Evolutionary conservation across 768 basidiomycete species (phyloP), one percentile per base, ranked within the genome.

Genomic region (Gymnopilus dilepis): DNA sequence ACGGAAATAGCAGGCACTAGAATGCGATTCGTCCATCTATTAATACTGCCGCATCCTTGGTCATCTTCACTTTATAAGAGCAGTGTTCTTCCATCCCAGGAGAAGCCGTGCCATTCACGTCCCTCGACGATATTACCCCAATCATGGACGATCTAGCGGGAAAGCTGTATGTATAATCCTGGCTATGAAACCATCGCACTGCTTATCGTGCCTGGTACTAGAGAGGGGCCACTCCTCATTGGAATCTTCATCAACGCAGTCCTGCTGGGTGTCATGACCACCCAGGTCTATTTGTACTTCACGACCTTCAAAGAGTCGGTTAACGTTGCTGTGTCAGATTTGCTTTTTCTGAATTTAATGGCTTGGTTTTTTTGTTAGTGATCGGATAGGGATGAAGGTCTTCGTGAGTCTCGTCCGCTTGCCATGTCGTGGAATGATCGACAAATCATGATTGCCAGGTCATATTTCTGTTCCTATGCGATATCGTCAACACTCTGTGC

Each of bases 191-290:
- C 12, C 11, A 6, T 13, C 15, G 22, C 6, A 9, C 55, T 47
- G 34, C 34, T 47, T 47, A 41, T 47, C 26, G 24, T 33, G 21
- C n/a, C 42, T 22, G 19, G 15, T 57, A 19, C 0, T 48, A 83
- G 83, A 4, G 79, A 80, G 62, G 80, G 80, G 22, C 80, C 80
- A 19, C 78, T 82, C 67, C 73, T 82, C 61, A 76, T 83, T 34
- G 81, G 81, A 22, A 73, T 77, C 53, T 67, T 76, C 15, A 67
- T 82, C 71, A 83, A 82, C 64, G 69, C 81, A 21, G 50, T 80
- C 15, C 72, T 83, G 6, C 81, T 80, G 58, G 82, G 80, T 3
- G 78, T 84, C 52, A 82, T 81, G 77, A 77, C 79, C 40, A 77
- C 76, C 0, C 78, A 85, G 68, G 69, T 77, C 17, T 80, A 80